These are phyloP conservation scores for Syzygium aromaticum DNA, from an alignment of 345 rosid genomes.

Conservation along the genomic window DNA sequence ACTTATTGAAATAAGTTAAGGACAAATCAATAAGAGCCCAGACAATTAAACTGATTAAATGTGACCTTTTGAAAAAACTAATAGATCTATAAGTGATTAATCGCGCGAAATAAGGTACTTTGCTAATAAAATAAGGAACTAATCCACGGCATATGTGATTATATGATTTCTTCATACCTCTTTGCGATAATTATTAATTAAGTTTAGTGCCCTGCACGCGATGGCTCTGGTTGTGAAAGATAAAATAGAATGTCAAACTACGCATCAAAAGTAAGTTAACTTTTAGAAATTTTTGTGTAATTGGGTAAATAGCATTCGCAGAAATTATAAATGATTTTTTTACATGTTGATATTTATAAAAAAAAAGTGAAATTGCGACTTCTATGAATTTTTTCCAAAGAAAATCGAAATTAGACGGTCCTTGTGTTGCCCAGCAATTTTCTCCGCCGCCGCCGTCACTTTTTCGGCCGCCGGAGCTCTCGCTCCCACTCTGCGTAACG, in stretches of 20 bases:
- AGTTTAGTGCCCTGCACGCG: background rate
- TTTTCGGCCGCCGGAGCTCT: background rate
- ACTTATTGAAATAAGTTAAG: too few species aligned
- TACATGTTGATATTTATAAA: background rate
- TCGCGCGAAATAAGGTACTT: too few species aligned
- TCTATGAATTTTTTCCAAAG: too few species aligned
- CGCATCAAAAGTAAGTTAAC: background rate
- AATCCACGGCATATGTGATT: too few species aligned
- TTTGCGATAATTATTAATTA: background rate
- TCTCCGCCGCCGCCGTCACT: background rate
- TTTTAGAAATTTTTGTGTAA: background rate
- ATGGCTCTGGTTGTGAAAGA: background rate
- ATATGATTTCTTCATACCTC: too few species aligned
- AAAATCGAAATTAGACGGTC: background rate
- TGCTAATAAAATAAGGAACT: too few species aligned
- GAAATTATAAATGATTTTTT: background rate
- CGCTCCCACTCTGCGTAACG: background rate
- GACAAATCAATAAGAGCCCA: too few species aligned
- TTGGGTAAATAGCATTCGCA: background rate
- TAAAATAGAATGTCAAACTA: background rate
- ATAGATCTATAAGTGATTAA: too few species aligned
- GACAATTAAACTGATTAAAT: too few species aligned
- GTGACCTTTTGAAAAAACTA: too few species aligned
- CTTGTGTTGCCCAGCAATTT: background rate
- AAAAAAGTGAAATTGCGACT: too few species aligned